Percentiles rank a stretch among this genome's conserved stretches.
phyloP scores from a whole-genome alignment of 345 rosid species.

The Euphorbia tirucalli region DNA sequence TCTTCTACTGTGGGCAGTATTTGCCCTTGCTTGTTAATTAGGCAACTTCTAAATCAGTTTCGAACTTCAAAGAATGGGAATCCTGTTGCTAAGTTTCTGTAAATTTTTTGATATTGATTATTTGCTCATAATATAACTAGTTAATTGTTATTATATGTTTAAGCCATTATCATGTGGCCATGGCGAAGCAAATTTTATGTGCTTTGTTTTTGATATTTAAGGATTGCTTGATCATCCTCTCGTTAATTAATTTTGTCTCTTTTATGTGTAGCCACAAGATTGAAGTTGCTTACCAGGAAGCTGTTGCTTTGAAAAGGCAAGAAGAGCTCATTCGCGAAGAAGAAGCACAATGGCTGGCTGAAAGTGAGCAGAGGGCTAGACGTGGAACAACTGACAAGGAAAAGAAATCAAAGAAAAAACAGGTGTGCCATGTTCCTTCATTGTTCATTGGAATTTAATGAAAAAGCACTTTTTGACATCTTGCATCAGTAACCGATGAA shows the following conservation, averaged over 20 bases:
- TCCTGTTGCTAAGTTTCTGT: neutral
- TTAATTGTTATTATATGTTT: neutral
- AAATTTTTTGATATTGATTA: neutral
- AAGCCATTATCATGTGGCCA: neutral
- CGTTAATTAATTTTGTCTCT: conserved; percentile 10
- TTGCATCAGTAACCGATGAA: neutral
- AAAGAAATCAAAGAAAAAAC: conserved; percentile 89
- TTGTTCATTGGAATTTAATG: conserved; percentile 4
- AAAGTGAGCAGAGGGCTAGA: conserved; percentile 75
- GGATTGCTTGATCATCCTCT: no score
- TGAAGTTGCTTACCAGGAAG: conserved; percentile 93
- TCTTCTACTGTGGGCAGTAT: no score
- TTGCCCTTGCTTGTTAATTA: no score
- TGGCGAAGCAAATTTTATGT: neutral
- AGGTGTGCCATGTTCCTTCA: conserved; percentile 38
- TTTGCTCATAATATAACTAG: neutral
- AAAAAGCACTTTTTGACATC: neutral
- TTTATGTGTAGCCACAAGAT: conserved; percentile 63
- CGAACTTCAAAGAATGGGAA: neutral
- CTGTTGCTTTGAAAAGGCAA: conserved; percentile 86
- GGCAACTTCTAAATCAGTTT: neutral
- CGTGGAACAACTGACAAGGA: conserved; percentile 70
- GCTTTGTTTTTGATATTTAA: neutral
- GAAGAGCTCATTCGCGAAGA: conserved; percentile 97
- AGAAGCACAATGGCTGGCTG: conserved; percentile 82